Evolutionary conservation across 208 protist species (phyloP).

Genomic region (Lotmaria passim): DNA sequence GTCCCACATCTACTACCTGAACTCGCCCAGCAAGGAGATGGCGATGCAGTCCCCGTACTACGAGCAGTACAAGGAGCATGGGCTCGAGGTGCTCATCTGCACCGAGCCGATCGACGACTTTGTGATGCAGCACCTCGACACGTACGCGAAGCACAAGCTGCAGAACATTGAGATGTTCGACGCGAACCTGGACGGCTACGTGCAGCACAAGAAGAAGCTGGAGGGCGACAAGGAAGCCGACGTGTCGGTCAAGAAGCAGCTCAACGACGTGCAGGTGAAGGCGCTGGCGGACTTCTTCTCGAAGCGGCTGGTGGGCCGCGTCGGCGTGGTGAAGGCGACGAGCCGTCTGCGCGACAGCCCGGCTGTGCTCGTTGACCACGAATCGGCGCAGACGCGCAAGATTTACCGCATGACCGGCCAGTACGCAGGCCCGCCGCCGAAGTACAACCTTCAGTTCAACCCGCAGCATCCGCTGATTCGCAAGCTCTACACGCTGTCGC

Average conservation of each 20-base stretch:
- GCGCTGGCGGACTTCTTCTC: conserved; percentile 87
- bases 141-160: conserved; percentile 94
- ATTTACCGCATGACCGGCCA: conserved; percentile 91
- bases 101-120: conserved; percentile 96
- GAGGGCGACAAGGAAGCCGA: conserved; percentile 81
- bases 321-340: conserved; percentile 87
- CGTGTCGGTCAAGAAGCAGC: conserved; percentile 84
- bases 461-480: conserved; percentile 90
- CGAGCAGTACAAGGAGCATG: conserved; percentile 96
- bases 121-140: conserved; percentile 95
- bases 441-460: conserved; percentile 95
- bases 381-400: conserved; percentile 92
- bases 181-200: conserved; percentile 85
- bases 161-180: conserved; percentile 94
- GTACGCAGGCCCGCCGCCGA: conserved; percentile 78
- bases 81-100: conserved; percentile 94
- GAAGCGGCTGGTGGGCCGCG: conserved; percentile 85
- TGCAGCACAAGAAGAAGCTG: conserved; percentile 90
- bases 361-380: conserved; percentile 90
- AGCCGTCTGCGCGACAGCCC: conserved; percentile 89
- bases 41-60: conserved; percentile 95
- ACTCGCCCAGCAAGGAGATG: conserved; percentile 86
- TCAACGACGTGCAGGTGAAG: conserved; percentile 87
- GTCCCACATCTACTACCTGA: conserved; percentile 96
- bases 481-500: conserved; percentile 91